phyloP scores from a whole-genome alignment of 352 stramenopile genomes.

The Globisporangium orthogonon region DNA sequence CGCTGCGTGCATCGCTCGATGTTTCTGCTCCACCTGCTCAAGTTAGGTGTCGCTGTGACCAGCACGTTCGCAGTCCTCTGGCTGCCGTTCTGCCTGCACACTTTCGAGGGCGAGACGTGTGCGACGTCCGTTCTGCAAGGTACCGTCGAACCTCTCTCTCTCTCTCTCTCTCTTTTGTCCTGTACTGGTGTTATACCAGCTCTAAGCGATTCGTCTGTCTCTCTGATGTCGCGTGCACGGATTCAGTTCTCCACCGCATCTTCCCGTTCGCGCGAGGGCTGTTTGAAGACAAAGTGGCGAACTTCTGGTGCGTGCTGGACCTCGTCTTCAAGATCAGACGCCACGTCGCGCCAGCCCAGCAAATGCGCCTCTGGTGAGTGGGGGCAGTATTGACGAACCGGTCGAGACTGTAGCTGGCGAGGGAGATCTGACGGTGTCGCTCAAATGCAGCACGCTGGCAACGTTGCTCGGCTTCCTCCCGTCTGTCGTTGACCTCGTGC shows the following conservation, averaged over 20 bases:
- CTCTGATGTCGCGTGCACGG: neutral
- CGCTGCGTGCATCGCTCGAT: slow-evolving; percentile 67
- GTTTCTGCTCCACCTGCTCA: slow-evolving; percentile 48
- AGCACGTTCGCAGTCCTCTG: slow-evolving; percentile 88
- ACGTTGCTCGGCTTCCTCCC: slow-evolving; percentile 87
- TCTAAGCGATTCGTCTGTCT: neutral
- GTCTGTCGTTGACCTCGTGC: slow-evolving; percentile 67
- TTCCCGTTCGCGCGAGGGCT: slow-evolving; percentile 95
- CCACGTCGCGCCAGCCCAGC: slow-evolving; percentile 33
- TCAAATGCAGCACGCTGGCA: slow-evolving; percentile 40
- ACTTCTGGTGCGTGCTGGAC: slow-evolving; percentile 93
- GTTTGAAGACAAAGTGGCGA: slow-evolving; percentile 98
- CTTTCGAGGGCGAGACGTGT: slow-evolving; percentile 35
- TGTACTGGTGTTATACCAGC: neutral
- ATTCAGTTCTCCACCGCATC: slow-evolving; percentile 86
- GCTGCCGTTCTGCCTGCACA: slow-evolving; percentile 83
- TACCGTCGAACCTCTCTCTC: slow-evolving; percentile 10
- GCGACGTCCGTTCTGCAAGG: slow-evolving; percentile 62
- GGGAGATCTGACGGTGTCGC: neutral
- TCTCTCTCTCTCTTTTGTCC: neutral
- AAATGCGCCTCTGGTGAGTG: slow-evolving; percentile 72
- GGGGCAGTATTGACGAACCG: neutral
- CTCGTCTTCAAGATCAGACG: slow-evolving; percentile 68
- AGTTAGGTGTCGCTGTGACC: slow-evolving; percentile 85
- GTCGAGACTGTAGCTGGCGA: neutral